phyloP scores from a whole-genome alignment of 441 rosid genomes.

The Flueggea neowawraea region DNA sequence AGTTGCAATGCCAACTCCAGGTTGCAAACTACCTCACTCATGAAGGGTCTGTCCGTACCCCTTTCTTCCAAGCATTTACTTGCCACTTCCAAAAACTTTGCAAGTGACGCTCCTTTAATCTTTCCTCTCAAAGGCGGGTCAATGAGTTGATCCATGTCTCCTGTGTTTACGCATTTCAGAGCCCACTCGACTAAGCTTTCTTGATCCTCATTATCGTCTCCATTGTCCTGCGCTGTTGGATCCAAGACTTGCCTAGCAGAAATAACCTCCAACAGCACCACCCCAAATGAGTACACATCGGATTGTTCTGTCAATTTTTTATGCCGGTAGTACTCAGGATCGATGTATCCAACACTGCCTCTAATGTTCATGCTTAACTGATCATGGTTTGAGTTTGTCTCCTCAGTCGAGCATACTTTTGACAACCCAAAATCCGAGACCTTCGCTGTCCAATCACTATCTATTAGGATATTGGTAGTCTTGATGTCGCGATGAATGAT shows the following conservation, averaged over 20 bases:
- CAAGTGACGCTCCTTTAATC: constrained; percentile 21
- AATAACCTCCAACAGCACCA: constrained; percentile 35
- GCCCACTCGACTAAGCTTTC: constrained; percentile 24
- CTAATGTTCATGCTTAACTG: constrained; percentile 18
- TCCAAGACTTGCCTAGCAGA: constrained; percentile 13
- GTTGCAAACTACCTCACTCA: constrained; percentile 28
- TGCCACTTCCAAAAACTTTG: constrained; percentile 24
- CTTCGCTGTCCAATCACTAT: constrained; percentile 21
- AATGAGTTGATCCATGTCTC: constrained; percentile 13
- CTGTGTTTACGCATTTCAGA: constrained; percentile 10
- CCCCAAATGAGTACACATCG: constrained; percentile 39
- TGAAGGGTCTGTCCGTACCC: constrained; percentile 25
- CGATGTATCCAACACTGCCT: constrained; percentile 33
- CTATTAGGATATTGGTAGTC: constrained; percentile 24
- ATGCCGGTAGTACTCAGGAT: constrained; percentile 29
- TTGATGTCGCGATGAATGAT: constrained; percentile 31
- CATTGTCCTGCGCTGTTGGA: not conserved
- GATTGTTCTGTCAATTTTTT: constrained; percentile 30
- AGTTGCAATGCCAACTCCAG: constrained; percentile 31
- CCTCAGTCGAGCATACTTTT: constrained; percentile 14
- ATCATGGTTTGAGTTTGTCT: constrained; percentile 3
- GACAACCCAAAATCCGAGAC: constrained; percentile 35
- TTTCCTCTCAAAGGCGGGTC: constrained; percentile 18
- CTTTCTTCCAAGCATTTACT: constrained; percentile 25
- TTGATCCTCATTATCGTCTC: constrained; percentile 6